Base-by-base conservation (phyloP, 129 eudicot species). In the Tagetes patula region DNA sequence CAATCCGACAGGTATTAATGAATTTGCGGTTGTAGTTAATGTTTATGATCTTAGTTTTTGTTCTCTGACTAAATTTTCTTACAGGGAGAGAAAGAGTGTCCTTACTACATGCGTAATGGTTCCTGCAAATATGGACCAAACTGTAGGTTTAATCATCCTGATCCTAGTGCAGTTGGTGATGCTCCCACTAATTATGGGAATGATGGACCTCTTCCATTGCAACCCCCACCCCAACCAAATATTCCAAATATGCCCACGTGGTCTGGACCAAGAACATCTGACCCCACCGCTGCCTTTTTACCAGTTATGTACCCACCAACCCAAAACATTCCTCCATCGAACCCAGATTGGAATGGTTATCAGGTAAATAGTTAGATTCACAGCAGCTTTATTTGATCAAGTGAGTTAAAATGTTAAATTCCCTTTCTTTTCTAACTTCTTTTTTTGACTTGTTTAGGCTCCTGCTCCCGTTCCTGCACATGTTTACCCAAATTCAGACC, bases 71-170 rank as follows among this genome's bases (percentile, higher is more conserved):
- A 31, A 7, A 0, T 37, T 45, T 73, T 4, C 13, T 7, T 61
- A 27, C 84, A 90, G 99, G 95, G 91, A 74, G 99, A 90, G 82
- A 82, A 77, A 69, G 96, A 90, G 72, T 94, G 99, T 72, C 86
- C 89, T 62, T 94, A 64, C 77, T 94, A 90, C 86, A 87, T 94
- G 99, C 96, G 93, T 59, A 94, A 63, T 80, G 99, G 99, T 20
- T 84, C 97, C 69, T 94, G 99, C 90, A 91, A 84, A 78, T 94
- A 88, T 53, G 99, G 91, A 56, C 80, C 91, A 58, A 90, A 81
- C 75, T 94, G 99, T 80, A 81, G 93, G 90, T 94, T 87, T 83
- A 80, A 94, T 88, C 99, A 94, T 83, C 99, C 99, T 54, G 99
- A 90, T 78, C 97, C 99, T 70, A 78, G 84, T 45, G 77, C 90